These are phyloP conservation scores for Tephrocybe sp. DNA, from an alignment of 768 basidiomycete species.

Conservation along the genomic window DNA sequence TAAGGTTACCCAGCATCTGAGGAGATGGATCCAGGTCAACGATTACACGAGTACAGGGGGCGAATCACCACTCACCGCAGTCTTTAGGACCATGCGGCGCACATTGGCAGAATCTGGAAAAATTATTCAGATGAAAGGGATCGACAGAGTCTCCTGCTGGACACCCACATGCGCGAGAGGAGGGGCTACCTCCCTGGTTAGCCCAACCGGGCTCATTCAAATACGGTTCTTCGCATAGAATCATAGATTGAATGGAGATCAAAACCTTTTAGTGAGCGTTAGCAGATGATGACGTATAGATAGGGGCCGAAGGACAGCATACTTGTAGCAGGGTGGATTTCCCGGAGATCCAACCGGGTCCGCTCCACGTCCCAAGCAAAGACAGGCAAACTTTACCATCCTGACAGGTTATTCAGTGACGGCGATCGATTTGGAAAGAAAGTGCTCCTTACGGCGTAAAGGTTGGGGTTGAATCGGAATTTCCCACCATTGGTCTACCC, in stretches of 20 bases:
- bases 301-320: slow-evolving; percentile 14
- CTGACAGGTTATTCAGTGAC: slow-evolving; percentile 30
- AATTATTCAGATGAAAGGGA: neutral
- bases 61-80: slow-evolving; percentile 83
- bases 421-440: neutral
- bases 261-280: slow-evolving; percentile 68
- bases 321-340: slow-evolving; percentile 89
- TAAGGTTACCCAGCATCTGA: slow-evolving; percentile 84
- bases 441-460: slow-evolving; percentile 69
- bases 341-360: slow-evolving; percentile 92
- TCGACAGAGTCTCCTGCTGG: neutral
- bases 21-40: neutral
- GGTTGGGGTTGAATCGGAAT: slow-evolving; percentile 91
- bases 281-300: slow-evolving; percentile 20
- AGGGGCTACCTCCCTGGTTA: slow-evolving; percentile 64
- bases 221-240: slow-evolving; percentile 92
- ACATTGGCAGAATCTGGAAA: slow-evolving; percentile 84
- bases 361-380: slow-evolving; percentile 88
- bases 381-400: slow-evolving; percentile 96
- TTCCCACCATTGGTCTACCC: slow-evolving; percentile 81
- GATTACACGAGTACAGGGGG: slow-evolving; percentile 1
- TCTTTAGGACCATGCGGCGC: slow-evolving; percentile 87
- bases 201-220: slow-evolving; percentile 93
- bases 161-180: slow-evolving; percentile 72
- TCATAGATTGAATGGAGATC: slow-evolving; percentile 96